phyloP scores from a whole-genome alignment of 352 stramenopile genomes.

The Globisporangium takayamanum region DNA sequence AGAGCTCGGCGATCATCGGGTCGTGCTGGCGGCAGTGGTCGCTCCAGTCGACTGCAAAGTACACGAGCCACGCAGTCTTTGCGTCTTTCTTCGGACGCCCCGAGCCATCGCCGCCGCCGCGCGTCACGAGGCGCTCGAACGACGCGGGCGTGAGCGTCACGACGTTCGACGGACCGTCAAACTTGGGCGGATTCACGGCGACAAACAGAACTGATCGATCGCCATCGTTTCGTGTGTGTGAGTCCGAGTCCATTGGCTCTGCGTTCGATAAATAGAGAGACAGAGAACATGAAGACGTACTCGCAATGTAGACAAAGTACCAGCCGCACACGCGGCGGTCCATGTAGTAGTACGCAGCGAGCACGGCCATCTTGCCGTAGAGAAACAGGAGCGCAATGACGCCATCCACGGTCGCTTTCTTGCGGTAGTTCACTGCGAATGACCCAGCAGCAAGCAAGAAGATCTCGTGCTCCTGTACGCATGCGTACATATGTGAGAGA shows the following conservation, averaged over 20 bases:
- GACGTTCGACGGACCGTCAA: slow-evolving; percentile 52
- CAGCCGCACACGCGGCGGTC: slow-evolving; percentile 55
- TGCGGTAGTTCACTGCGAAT: slow-evolving; percentile 67
- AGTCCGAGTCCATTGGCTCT: too few species aligned
- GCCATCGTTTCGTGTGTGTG: slow-evolving; percentile 7
- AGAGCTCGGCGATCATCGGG: slow-evolving; percentile 65
- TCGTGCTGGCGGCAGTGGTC: slow-evolving; percentile 69
- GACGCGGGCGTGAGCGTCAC: slow-evolving; percentile 33
- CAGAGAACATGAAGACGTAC: slow-evolving; percentile 19
- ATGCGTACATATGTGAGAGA: too few species aligned
- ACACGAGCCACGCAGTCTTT: slow-evolving; percentile 58
- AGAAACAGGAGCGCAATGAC: slow-evolving; percentile 61
- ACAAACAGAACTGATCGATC: slow-evolving; percentile 37
- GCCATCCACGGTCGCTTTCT: slow-evolving; percentile 63
- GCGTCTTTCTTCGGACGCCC: slow-evolving; percentile 9
- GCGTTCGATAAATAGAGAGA: not conserved
- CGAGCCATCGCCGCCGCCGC: slow-evolving; percentile 14
- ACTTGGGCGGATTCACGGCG: slow-evolving; percentile 52
- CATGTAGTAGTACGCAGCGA: slow-evolving; percentile 61
- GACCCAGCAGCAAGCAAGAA: slow-evolving; percentile 48
- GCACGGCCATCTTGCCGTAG: slow-evolving; percentile 58
- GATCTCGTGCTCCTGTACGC: slow-evolving; percentile 58
- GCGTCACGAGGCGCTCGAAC: slow-evolving; percentile 44
- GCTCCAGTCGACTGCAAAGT: slow-evolving; percentile 71
- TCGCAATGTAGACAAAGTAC: slow-evolving; percentile 51